Evolutionary conservation across 352 stramenopile species (phyloP).

Genomic region (Pythium monospermum): DNA sequence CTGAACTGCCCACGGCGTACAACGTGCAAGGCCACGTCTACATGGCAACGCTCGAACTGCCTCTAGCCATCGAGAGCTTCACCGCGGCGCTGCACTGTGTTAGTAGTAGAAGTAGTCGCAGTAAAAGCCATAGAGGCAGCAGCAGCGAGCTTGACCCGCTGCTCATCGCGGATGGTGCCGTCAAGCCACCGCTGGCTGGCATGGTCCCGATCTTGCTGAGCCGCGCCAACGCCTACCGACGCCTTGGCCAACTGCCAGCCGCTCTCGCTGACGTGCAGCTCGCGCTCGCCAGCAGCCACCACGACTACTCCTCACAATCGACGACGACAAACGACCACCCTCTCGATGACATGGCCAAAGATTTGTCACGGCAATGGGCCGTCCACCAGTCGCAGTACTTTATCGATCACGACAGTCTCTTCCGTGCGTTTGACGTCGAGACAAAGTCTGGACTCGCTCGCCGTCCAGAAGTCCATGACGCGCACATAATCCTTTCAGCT

Average conservation of each 20-base stretch:
- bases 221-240: slow-evolving; percentile 39
- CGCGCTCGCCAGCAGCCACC: slow-evolving; percentile 26
- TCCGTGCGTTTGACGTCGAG: slow-evolving; percentile 47
- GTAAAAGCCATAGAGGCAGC: too few relatives aligned
- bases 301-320: too few relatives aligned
- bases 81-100: slow-evolving; percentile 31
- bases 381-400: slow-evolving; percentile 40
- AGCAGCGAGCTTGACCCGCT: too few relatives aligned
- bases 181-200: slow-evolving; percentile 16
- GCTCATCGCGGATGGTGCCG: too few relatives aligned
- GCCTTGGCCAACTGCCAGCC: slow-evolving; percentile 40
- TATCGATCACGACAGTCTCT: slow-evolving; percentile 42
- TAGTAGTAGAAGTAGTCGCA: not conserved
- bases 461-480: slow-evolving; percentile 36
- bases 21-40: slow-evolving; percentile 35
- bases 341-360: slow-evolving; percentile 10
- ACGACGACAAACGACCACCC: slow-evolving; percentile 7
- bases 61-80: slow-evolving; percentile 33
- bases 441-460: slow-evolving; percentile 30
- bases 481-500: slow-evolving; percentile 11
- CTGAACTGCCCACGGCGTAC: slow-evolving; percentile 30
- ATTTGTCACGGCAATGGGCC: slow-evolving; percentile 29
- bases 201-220: slow-evolving; percentile 35
- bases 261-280: slow-evolving; percentile 37
- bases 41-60: slow-evolving; percentile 28